Conservation (phyloP, 225 moss, liverwort and hornwort genomes). For the Marchantia polymorpha region DNA sequence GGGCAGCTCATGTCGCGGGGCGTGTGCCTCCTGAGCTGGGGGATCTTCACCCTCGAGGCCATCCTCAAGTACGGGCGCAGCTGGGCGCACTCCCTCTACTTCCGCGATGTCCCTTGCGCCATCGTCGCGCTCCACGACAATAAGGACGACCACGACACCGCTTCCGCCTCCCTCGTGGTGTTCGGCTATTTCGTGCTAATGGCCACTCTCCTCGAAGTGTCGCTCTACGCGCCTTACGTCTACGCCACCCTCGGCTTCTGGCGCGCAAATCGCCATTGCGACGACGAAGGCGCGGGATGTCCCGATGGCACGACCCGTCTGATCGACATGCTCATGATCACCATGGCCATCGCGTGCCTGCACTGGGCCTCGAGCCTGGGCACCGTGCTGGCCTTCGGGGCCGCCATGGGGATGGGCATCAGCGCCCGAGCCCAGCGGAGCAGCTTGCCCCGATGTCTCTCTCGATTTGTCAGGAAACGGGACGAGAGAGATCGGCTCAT, state of each 20-base stretch:
- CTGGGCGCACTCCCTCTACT: constrained; percentile 40
- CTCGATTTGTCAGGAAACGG: too few relatives aligned
- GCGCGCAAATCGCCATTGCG: not conserved
- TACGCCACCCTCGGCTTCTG: not conserved
- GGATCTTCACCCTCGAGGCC: constrained; percentile 44
- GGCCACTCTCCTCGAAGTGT: constrained; percentile 26
- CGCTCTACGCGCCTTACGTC: constrained; percentile 31
- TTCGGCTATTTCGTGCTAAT: constrained; percentile 32
- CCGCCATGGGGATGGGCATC: constrained; percentile 40
- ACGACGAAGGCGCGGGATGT: not conserved
- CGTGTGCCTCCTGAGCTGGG: constrained; percentile 37
- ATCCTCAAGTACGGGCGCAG: constrained; percentile 33
- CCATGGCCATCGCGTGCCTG: not conserved
- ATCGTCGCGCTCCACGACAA: constrained; percentile 34
- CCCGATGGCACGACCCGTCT: constrained; percentile 25
- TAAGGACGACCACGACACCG: constrained; percentile 26
- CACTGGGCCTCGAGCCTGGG: constrained; percentile 34
- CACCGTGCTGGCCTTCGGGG: constrained; percentile 27
- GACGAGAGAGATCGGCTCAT: too few relatives aligned
- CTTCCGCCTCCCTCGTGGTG: constrained; percentile 25
- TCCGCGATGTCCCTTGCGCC: constrained; percentile 45
- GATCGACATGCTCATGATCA: constrained; percentile 27
- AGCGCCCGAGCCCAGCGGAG: not conserved
- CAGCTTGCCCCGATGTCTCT: too few relatives aligned
- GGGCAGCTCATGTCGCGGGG: constrained; percentile 31